These are phyloP conservation scores for Umbelopsis ramanniana DNA, from an alignment of 192 early-diverging fungal species.

Conservation along the genomic window DNA sequence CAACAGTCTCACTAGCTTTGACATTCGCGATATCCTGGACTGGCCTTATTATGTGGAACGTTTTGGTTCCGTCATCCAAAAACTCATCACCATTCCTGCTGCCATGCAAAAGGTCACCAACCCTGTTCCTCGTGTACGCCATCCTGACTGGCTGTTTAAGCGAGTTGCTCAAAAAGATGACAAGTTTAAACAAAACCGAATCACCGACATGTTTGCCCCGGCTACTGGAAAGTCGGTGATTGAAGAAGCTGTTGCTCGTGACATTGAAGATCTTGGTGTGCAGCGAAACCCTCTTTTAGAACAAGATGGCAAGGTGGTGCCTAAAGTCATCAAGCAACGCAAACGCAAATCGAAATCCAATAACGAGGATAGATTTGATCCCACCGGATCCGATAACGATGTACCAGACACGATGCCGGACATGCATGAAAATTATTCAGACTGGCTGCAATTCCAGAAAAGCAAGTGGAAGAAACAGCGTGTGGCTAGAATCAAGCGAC, in stretches of 20 bases:
- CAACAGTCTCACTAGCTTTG: slow-evolving; percentile 68
- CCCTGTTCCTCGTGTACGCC: slow-evolving; percentile 88
- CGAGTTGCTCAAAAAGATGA: slow-evolving; percentile 77
- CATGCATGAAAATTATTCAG: slow-evolving; percentile 68
- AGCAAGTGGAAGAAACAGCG: slow-evolving; percentile 72
- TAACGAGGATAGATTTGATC: neutral
- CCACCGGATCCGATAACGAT: slow-evolving; percentile 46
- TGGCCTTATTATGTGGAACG: slow-evolving; percentile 98
- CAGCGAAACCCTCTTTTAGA: neutral
- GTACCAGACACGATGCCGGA: slow-evolving; percentile 64
- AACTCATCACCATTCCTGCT: slow-evolving; percentile 97
- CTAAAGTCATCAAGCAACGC: slow-evolving; percentile 24
- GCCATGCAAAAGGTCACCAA: slow-evolving; percentile 95
- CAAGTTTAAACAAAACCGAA: slow-evolving; percentile 81
- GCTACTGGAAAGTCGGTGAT: neutral
- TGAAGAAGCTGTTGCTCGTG: slow-evolving; percentile 28
- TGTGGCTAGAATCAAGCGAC: slow-evolving; percentile 52
- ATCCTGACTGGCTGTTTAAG: slow-evolving; percentile 95
- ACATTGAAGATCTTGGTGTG: slow-evolving; percentile 65
- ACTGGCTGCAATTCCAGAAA: slow-evolving; percentile 80
- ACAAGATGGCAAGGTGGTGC: slow-evolving; percentile 2
- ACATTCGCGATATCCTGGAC: slow-evolving; percentile 92
- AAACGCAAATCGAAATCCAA: slow-evolving; percentile 24
- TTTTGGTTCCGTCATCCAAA: slow-evolving; percentile 94
- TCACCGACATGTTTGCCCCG: slow-evolving; percentile 81